phyloP scores from a whole-genome alignment of 1,139 yeast species.

The Pichia norvegensis region DNA sequence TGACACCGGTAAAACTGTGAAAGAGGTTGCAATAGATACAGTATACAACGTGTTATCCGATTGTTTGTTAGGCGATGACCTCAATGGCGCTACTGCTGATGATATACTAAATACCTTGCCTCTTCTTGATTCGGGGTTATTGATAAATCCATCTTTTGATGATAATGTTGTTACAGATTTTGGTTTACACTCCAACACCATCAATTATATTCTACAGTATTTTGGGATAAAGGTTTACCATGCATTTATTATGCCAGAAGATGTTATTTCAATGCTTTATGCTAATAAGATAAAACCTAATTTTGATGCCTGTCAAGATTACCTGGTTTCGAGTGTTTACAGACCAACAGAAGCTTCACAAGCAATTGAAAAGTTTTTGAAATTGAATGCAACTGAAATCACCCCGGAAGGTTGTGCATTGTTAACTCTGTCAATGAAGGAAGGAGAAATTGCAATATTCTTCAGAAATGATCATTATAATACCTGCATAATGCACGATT shows the following conservation, averaged over 20 bases:
- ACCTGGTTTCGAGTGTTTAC: conserved; percentile 26
- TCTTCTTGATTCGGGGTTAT: conserved; percentile 59
- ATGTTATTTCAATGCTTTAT: conserved; percentile 25
- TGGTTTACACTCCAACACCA: conserved; percentile 18
- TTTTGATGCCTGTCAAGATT: conserved; percentile 42
- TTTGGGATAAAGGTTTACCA: conserved; percentile 40
- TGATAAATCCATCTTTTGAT: conserved; percentile 64
- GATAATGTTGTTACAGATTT: conserved; percentile 21
- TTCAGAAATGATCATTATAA: conserved; percentile 84
- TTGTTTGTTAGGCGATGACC: background rate
- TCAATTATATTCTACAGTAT: conserved; percentile 30
- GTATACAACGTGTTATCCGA: conserved; percentile 4
- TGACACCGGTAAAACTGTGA: background rate
- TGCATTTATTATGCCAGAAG: conserved; percentile 41
- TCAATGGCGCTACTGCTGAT: background rate
- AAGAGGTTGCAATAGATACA: conserved; percentile 1
- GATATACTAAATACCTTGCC: conserved; percentile 38
- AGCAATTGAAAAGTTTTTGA: conserved; percentile 35
- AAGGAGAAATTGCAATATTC: conserved; percentile 51
- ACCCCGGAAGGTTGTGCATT: conserved; percentile 52
- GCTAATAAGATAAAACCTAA: conserved; percentile 1
- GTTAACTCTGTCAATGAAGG: conserved; percentile 31
- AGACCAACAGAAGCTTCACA: conserved; percentile 6
- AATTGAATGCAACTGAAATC: conserved; percentile 57
- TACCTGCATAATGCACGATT: conserved; percentile 51